Base-by-base conservation (phyloP, 1,139 yeast species). In the Zygosaccharomyces pseudobailii region DNA sequence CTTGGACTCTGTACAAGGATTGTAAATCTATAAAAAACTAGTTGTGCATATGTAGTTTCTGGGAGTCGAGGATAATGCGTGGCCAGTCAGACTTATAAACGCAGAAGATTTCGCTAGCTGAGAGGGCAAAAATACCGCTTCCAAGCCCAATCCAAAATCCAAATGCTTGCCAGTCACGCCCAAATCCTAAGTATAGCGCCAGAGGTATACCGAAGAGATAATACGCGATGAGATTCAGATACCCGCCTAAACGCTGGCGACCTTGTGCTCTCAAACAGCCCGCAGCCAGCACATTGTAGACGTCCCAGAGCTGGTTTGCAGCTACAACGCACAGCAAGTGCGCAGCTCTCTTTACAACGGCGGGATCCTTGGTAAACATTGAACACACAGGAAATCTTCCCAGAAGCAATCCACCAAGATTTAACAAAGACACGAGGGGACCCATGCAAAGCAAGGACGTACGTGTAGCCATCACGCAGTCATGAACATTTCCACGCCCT, bases 61-160 rank as follows among this genome's bases (percentile, higher is more conserved):
- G 58, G 3, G 78, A 74, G 3, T 58, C 63, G 10, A 57, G 58
- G 3, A 76, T 65, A 23, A 75, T 67, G 8, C 49, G 47, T 3
- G 65, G 58, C 83, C 83, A 79, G 50, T 78, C 65, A 8, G 76
- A 68, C 3, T 55, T 57, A 33, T 61, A 56, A 31, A 76, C 68
- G 50, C 69, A 73, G 35, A 62, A 58, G 2, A 69, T 61, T 57
- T 88, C 92, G 6, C 74, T 67, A 0, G 73, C 40, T 0, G 85
- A 84, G 49, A 87, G 82, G 33, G 78, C 55, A 31, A 79, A 58
- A 70, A 87, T 73, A 0, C 92, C 95, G 27, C 78, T 59, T 0
- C 87, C 85, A 39, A 85, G 73, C 0, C 95, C 95, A 6, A 79
- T 54, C 96, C 96, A 87, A 48, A 87, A 71, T 0, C 96, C 96